Conservation (phyloP, 345 rosid genomes). For the Euclidium syriacum region DNA sequence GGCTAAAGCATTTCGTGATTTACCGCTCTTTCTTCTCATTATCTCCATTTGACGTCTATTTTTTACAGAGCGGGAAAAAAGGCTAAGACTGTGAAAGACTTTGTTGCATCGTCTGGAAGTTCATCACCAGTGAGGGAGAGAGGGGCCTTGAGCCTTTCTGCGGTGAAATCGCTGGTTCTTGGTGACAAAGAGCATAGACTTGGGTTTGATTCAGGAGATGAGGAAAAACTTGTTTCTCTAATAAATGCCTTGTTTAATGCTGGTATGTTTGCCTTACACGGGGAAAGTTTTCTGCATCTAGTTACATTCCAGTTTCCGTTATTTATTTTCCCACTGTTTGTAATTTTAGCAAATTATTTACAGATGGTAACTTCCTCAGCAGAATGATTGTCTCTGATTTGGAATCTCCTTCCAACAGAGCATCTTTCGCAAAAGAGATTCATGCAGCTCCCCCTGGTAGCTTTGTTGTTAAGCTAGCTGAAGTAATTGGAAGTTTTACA, state of each 20-base stretch:
- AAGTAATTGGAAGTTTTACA: conserved; percentile 87
- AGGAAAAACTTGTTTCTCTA: conserved; percentile 58
- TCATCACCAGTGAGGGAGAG: conserved; percentile 87
- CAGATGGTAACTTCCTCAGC: conserved; percentile 78
- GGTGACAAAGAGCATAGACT: conserved; percentile 86
- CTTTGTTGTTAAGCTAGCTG: conserved; percentile 79
- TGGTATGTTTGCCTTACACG: conserved; percentile 44
- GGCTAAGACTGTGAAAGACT: conserved; percentile 71
- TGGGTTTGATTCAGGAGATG: conserved; percentile 52
- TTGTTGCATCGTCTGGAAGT: conserved; percentile 56
- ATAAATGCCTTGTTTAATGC: conserved; percentile 49
- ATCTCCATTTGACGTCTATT: background rate
- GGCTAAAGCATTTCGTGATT: conserved; percentile 11
- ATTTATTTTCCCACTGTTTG: conserved; percentile 55
- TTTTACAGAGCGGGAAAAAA: conserved; percentile 62
- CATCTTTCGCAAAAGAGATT: conserved; percentile 63
- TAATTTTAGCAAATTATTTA: conserved; percentile 68
- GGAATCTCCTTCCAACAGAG: conserved; percentile 32
- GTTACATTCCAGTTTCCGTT: conserved; percentile 26
- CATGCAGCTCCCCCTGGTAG: conserved; percentile 82
- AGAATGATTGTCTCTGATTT: conserved; percentile 52
- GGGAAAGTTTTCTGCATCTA: conserved; percentile 1
- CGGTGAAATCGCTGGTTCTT: conserved; percentile 79
- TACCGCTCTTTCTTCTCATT: background rate
- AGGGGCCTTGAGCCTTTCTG: conserved; percentile 79